Evolutionary conservation across 805 yeast genomes (phyloP), one percentile per base, ranked within the genome.

Genomic region (Starmerella apicola): DNA sequence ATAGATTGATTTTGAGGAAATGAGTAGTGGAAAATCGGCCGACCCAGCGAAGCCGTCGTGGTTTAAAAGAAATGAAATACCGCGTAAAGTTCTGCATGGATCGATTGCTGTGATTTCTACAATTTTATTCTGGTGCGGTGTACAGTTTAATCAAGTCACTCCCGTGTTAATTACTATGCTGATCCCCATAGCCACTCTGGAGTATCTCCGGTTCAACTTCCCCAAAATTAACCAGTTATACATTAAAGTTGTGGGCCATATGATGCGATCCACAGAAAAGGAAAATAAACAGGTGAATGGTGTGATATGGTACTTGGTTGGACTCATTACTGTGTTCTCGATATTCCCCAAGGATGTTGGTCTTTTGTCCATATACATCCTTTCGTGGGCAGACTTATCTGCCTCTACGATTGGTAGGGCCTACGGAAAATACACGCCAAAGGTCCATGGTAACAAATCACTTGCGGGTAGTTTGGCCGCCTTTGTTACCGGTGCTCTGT

Each of bases 321-420:
- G 98, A 4, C 63, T 84, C 34, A 63, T 74, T 20, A 62, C 83
- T 47, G 83, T 85, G 8, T 81, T 85, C 53, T 46, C 68, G 1
- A 59, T 75, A 18, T 78, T 75, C 52, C 76, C 88, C 12, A 83
- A 84, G 61, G 98, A 91, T 54, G 76, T 91, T 36, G 67, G 78
- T 1, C 65, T 86, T 21, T 68, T 84, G 64, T 68, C 94, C 18
- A 75, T 85, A 3, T 66, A 85, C 48, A 65, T 88, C 37, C 70
- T 91, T 46, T 81, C 95, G 55, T 91, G 97, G 97, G 85, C 94
- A 4, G 98, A 91, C 56, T 84, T 97, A 8, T 88, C 96, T 2
- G 98, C 98, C 2, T 83, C 95, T 3, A 83, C 95, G 0, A 62
- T 86, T 54, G 98, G 98, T 29, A 70, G 98, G 49, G 72, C 71